Conservation (phyloP, 768 basidiomycete species). For the Lepiota brunneoincarnata region DNA sequence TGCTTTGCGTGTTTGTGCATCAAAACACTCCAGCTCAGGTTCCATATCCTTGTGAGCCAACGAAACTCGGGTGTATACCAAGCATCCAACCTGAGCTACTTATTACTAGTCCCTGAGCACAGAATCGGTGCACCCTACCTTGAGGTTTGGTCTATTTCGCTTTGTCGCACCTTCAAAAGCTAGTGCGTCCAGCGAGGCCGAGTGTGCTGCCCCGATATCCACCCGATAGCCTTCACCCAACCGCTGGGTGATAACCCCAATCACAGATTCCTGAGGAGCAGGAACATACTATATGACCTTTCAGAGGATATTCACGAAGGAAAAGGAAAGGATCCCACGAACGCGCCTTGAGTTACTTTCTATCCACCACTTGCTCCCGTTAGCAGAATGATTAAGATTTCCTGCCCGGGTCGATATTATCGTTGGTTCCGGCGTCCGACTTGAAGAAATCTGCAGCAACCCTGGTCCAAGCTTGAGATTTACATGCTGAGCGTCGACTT, state of each 20-base stretch:
- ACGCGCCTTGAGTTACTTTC: constrained; percentile 86
- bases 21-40: constrained; percentile 95
- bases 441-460: constrained; percentile 45
- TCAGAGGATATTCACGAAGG: constrained; percentile 5
- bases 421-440: constrained; percentile 25
- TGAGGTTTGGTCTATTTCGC: constrained; percentile 90
- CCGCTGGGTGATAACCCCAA: constrained; percentile 78
- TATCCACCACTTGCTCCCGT: constrained; percentile 84
- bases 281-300: constrained; percentile 74
- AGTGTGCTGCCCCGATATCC: constrained; percentile 88
- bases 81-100: constrained; percentile 69
- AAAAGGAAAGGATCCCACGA: constrained; percentile 29
- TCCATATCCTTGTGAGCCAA: constrained; percentile 98
- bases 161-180: constrained; percentile 98
- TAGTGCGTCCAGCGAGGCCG: constrained; percentile 80
- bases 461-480: constrained; percentile 90
- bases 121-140: constrained; percentile 44
- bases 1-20: constrained; percentile 87
- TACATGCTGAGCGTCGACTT: constrained; percentile 67
- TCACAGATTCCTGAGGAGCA: constrained; percentile 83
- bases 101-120: background rate
- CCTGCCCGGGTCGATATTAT: constrained; percentile 70
- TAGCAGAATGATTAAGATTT: constrained; percentile 62
- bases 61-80: constrained; percentile 91
- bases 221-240: constrained; percentile 90